Conservation (phyloP, 345 rosid genomes). For the Heritiera fomes region DNA sequence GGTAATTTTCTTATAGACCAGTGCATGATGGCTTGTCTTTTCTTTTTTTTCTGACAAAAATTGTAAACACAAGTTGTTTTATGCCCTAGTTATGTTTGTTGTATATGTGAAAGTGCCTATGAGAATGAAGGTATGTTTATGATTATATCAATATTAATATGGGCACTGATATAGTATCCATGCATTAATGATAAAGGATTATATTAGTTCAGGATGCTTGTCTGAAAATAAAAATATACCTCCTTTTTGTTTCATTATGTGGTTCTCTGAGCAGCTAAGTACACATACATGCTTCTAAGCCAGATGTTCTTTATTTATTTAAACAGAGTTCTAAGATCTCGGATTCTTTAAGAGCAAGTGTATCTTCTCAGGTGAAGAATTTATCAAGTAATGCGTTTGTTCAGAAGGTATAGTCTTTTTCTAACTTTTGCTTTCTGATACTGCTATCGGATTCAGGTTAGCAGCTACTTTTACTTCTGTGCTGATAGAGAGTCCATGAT, state of each 20-base stretch:
- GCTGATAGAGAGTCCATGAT: neutral
- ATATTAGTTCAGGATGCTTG: neutral
- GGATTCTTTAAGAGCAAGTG: constrained; percentile 31
- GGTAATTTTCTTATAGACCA: constrained; percentile 30
- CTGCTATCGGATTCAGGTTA: neutral
- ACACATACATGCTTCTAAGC: constrained; percentile 15
- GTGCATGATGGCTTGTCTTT: neutral
- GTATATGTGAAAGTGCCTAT: neutral
- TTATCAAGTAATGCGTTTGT: constrained; percentile 47
- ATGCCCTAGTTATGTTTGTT: neutral
- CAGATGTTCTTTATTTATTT: neutral
- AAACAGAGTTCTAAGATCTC: constrained; percentile 45
- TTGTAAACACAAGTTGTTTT: neutral
- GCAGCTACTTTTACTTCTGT: neutral
- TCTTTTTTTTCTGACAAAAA: neutral
- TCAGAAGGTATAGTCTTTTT: constrained; percentile 50
- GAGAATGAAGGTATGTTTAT: neutral
- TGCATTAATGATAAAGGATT: neutral
- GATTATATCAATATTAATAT: neutral
- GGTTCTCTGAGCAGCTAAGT: neutral
- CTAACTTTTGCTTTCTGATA: neutral
- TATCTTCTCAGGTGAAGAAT: constrained; percentile 35
- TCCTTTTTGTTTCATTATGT: neutral
- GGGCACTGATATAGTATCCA: neutral
- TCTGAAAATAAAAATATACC: neutral